Percentiles rank a stretch among this genome's conserved stretches.
Conservation (phyloP, 2,329 filamentous ascomycete genomes). For the Lasiodiplodia citricola region DNA sequence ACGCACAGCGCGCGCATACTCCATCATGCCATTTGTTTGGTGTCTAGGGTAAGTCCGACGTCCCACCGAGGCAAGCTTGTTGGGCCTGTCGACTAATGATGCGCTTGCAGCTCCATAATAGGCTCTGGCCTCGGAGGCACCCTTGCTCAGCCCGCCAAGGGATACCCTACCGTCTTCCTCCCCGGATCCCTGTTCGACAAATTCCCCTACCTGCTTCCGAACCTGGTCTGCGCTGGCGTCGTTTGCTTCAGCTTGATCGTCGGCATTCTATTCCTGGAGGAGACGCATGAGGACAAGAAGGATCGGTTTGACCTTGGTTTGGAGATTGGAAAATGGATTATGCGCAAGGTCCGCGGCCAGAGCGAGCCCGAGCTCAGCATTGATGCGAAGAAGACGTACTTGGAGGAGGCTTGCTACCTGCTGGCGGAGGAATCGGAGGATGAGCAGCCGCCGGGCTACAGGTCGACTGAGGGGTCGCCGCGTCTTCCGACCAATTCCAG, state of each 20-base stretch:
- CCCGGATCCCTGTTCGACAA: constrained; percentile 78
- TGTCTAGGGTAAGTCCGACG: constrained; percentile 73
- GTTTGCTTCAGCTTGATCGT: constrained; percentile 77
- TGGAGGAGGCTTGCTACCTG: constrained; percentile 67
- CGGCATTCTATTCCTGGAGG: constrained; percentile 87
- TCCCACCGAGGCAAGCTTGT: constrained; percentile 19
- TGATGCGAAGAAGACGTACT: constrained; percentile 50
- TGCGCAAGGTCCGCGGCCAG: constrained; percentile 41
- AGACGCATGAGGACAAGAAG: constrained; percentile 88
- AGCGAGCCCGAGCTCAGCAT: constrained; percentile 37
- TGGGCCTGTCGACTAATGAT: constrained; percentile 32
- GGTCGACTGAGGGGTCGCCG: constrained; percentile 61
- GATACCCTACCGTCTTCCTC: constrained; percentile 76
- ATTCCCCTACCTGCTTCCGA: constrained; percentile 90
- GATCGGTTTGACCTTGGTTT: constrained; percentile 74
- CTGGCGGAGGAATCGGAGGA: constrained; percentile 62
- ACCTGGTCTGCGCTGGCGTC: constrained; percentile 84
- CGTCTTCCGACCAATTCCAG: constrained; percentile 48
- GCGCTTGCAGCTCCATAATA: constrained; percentile 73
- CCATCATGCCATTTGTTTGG: constrained; percentile 98
- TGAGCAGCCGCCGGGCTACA: constrained; percentile 72
- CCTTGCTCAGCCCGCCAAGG: constrained; percentile 83
- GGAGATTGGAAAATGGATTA: constrained; percentile 75
- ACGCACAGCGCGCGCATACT: constrained; percentile 79
- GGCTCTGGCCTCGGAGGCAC: constrained; percentile 91